Base-by-base conservation (phyloP, 2,329 filamentous ascomycete species). In the Fusarium cicatricum region DNA sequence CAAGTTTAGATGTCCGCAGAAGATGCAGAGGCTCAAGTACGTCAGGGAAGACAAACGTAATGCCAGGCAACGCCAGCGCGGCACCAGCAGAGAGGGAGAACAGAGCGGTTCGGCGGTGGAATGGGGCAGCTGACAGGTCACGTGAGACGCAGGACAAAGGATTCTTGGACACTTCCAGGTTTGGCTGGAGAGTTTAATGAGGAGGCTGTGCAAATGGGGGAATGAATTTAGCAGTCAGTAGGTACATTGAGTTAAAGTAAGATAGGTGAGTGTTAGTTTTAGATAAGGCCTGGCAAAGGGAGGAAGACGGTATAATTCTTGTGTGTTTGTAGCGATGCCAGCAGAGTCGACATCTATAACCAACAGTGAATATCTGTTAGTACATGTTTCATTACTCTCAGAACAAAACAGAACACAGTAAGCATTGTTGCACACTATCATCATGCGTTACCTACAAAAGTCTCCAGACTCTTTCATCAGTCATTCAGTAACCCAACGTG, bases 11-110 rank as follows among this genome's bases (percentile, higher is more conserved):
- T 51, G 23, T 28, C 15, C 37, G 32, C 60, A 26, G 23, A 10
- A 26, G 65, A 58, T 60, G 62, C 60, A 71, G 55, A 70, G 70
- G 67, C 62, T 67, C 62, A 60, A 65, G 65, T 74, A 73, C 71
- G 72, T 75, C 71, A 75, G 72, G 68, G 62, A 74, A 70, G 69
- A 60, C 45, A 68, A 67, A 68, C 60, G 65, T 67, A 66, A 64
- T 61, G 66, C 62, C 65, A 68, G 65, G 65, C 65, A 68, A 69
- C 62, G 62, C 62, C 62, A 67, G 56, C 62, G 64, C 54, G 45
- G 48, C 57, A 54, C 57, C 60, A 53, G 46, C 49, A 38, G 50
- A 49, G 53, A 36, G 61, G 53, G 49, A 50, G 48, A 49, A 49
- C 44, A 43, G 47, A 38, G 41, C 28, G 51, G 48, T 40, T 58